A percentile compares a stretch with the other conserved stretches of the same genome.
Conservation (phyloP, 345 rosid genomes). For the Lepidium sativum region DNA sequence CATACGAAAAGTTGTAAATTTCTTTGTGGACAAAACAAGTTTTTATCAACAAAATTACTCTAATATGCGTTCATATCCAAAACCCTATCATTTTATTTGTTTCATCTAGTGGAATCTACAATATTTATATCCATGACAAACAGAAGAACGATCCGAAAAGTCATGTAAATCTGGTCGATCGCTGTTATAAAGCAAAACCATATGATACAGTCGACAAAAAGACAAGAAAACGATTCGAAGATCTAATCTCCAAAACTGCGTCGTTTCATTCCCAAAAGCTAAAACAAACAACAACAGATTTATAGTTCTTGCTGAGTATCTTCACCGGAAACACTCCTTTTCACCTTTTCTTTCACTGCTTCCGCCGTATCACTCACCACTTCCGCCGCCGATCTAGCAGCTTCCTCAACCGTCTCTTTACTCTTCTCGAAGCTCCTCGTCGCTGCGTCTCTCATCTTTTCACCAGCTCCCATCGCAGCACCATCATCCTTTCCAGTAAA, state of each 20-base stretch:
- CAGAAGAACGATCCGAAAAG: background rate
- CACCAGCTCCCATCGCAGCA: slow-evolving; percentile 10
- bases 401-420: slow-evolving; percentile 26
- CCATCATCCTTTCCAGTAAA: slow-evolving; percentile 23
- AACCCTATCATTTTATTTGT: too few species aligned
- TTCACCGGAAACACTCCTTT: slow-evolving; percentile 9
- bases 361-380: slow-evolving; percentile 9
- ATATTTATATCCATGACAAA: background rate
- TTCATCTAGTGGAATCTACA: background rate
- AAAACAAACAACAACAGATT: slow-evolving; percentile 1
- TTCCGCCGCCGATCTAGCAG: slow-evolving; percentile 31
- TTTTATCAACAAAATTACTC: background rate
- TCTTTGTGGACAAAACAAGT: background rate
- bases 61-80: too few species aligned
- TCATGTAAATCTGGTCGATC: background rate
- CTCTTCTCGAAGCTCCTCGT: slow-evolving; percentile 24
- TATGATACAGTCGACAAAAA: background rate
- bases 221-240: background rate
- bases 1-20: background rate
- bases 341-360: slow-evolving; percentile 12
- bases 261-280: background rate
- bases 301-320: slow-evolving; percentile 7
- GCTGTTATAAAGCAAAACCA: background rate
- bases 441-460: slow-evolving; percentile 24
- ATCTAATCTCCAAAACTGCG: background rate